These are phyloP conservation scores for Tolypocladium guangdongense DNA, from an alignment of 2,329 filamentous ascomycete species.

Conservation along the genomic window DNA sequence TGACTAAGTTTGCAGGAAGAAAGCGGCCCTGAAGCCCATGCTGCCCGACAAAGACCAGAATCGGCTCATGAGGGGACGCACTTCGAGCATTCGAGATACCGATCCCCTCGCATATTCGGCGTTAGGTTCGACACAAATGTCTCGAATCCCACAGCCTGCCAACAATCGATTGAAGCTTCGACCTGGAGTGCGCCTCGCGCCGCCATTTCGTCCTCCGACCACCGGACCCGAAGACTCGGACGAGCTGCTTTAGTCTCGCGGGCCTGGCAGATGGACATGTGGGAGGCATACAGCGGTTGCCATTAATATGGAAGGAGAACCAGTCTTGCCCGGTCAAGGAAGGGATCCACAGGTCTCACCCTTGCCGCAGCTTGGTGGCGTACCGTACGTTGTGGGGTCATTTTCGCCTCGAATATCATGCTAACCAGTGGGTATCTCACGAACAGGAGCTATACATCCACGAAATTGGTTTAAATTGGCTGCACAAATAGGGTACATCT, in stretches of 20 bases:
- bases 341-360: too few relatives aligned
- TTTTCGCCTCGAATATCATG: neutral
- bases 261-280: neutral
- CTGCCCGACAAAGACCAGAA: slow-evolving; percentile 19
- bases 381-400: neutral
- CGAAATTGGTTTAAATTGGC: neutral
- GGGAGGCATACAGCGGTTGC: neutral
- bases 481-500: slow-evolving; percentile 1
- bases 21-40: slow-evolving; percentile 5
- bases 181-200: neutral
- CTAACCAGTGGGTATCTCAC: too few relatives aligned
- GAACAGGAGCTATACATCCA: too few relatives aligned
- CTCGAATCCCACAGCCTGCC: neutral
- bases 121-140: neutral
- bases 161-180: neutral
- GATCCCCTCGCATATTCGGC: neutral
- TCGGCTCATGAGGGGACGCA: slow-evolving; percentile 8
- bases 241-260: neutral
- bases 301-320: neutral
- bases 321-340: neutral
- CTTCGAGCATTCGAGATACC: neutral
- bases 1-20: slow-evolving; percentile 19
- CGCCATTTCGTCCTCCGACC: neutral
- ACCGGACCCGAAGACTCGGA: neutral
- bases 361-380: neutral